phyloP scores from a whole-genome alignment of 2,329 filamentous ascomycete genomes.

The Emmonsia crescens region DNA sequence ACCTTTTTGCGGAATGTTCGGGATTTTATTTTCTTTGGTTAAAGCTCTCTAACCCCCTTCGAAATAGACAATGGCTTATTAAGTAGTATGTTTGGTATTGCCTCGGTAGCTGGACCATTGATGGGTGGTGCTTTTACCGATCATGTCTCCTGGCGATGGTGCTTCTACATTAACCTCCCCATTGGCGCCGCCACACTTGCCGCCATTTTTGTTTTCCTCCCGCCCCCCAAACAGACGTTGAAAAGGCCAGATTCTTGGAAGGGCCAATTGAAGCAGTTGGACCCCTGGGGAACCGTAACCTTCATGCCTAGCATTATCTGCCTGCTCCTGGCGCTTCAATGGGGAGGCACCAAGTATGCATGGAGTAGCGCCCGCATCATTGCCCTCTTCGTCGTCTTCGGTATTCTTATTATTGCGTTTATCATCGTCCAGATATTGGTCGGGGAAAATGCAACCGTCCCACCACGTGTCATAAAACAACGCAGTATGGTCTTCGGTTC shows the following conservation, averaged over 20 bases:
- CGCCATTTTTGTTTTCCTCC: conserved; percentile 21
- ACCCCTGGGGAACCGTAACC: conserved; percentile 34
- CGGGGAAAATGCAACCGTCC: conserved; percentile 35
- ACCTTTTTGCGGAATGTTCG: conserved; percentile 4
- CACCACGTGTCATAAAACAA: conserved; percentile 34
- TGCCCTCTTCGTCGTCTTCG: conserved; percentile 40
- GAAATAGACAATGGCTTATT: conserved; percentile 21
- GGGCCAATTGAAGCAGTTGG: conserved; percentile 25
- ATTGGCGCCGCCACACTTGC: conserved; percentile 21
- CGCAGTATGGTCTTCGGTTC: conserved; percentile 34
- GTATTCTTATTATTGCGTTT: conserved; percentile 38
- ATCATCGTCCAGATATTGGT: conserved; percentile 27
- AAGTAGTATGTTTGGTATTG: conserved; percentile 34
- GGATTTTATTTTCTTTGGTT: background rate
- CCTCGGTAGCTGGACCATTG: conserved; percentile 32
- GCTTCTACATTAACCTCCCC: conserved; percentile 33
- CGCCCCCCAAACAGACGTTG: conserved; percentile 19
- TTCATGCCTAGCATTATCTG: conserved; percentile 38
- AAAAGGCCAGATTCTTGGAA: conserved; percentile 10
- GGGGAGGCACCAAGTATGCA: conserved; percentile 34
- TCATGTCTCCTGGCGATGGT: conserved; percentile 35
- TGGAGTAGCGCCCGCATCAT: conserved; percentile 39
- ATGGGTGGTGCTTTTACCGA: conserved; percentile 38
- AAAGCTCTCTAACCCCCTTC: background rate
- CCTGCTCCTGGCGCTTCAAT: conserved; percentile 40